Percentiles rank a stretch among this genome's conserved stretches.
Evolutionary conservation across 805 yeast species (phyloP).

Genomic region (Nakazawaea ernobii): DNA sequence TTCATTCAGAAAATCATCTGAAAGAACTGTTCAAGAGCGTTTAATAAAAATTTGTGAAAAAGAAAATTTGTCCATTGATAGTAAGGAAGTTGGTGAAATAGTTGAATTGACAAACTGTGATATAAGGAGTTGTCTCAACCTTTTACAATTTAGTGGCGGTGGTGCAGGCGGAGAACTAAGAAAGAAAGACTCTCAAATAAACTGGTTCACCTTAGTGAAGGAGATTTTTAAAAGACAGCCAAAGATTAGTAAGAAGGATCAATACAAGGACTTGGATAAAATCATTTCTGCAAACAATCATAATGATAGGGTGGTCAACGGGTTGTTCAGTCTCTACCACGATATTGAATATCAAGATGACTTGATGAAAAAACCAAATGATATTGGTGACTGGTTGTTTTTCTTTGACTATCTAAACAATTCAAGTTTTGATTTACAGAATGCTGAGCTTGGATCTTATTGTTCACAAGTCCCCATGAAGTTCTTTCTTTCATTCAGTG

Average conservation of each 20-base stretch:
- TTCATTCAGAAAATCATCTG: conserved; percentile 54
- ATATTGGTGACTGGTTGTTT: conserved; percentile 68
- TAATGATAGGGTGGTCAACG: conserved; percentile 60
- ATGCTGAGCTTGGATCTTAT: conserved; percentile 47
- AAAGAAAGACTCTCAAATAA: conserved; percentile 52
- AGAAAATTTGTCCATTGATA: conserved; percentile 47
- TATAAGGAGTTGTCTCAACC: conserved; percentile 78
- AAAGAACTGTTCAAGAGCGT: conserved; percentile 38
- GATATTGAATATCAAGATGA: conserved; percentile 61
- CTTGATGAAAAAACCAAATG: conserved; percentile 50
- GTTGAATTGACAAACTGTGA: conserved; percentile 75
- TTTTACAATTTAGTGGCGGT: conserved; percentile 60
- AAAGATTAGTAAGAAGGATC: conserved; percentile 37
- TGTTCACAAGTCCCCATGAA: conserved; percentile 52
- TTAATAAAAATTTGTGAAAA: conserved; percentile 44
- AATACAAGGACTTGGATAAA: conserved; percentile 41
- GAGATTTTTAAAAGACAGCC: conserved; percentile 52
- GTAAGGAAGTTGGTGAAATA: conserved; percentile 53
- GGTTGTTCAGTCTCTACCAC: conserved; percentile 66
- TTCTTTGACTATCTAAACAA: conserved; percentile 56
- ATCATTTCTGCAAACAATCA: conserved; percentile 41
- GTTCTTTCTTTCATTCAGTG: conserved; percentile 60
- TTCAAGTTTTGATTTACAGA: conserved; percentile 34
- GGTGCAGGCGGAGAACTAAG: conserved; percentile 18
- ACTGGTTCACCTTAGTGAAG: conserved; percentile 66